Percentiles rank a stretch among this genome's conserved stretches.
phyloP scores from a whole-genome alignment of 345 rosid genomes.

The Excoecaria agallocha region DNA sequence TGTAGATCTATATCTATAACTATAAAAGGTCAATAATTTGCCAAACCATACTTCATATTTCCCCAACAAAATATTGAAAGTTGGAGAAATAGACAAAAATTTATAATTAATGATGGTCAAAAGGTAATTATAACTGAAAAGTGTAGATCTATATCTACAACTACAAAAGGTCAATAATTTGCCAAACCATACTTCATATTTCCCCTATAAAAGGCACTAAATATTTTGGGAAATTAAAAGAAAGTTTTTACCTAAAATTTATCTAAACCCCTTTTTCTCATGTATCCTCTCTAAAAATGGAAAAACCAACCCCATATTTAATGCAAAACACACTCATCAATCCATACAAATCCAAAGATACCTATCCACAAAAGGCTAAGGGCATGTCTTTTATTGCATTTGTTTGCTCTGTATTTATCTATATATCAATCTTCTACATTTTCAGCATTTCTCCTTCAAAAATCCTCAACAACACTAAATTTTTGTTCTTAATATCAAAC shows the following conservation, averaged over 20 bases:
- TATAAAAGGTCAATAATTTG: too few relatives aligned
- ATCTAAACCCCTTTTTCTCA: background rate
- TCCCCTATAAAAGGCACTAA: too few relatives aligned
- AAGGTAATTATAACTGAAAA: too few relatives aligned
- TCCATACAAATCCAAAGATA: slow-evolving; percentile 17
- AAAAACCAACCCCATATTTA: slow-evolving; percentile 18
- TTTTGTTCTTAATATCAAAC: slow-evolving; percentile 71
- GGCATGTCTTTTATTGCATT: slow-evolving; percentile 38
- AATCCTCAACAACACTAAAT: slow-evolving; percentile 43
- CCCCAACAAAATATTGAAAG: too few relatives aligned
- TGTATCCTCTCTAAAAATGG: slow-evolving; percentile 14
- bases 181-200: too few relatives aligned
- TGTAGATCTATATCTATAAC: too few relatives aligned
- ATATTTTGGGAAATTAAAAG: too few relatives aligned
- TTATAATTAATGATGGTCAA: too few relatives aligned
- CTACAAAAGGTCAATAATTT: too few relatives aligned
- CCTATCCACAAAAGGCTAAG: slow-evolving; percentile 22
- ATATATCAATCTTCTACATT: slow-evolving; percentile 43
- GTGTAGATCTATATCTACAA: too few relatives aligned
- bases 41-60: too few relatives aligned
- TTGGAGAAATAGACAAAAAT: too few relatives aligned
- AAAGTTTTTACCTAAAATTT: background rate
- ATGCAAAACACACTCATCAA: slow-evolving; percentile 15
- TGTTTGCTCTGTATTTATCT: slow-evolving; percentile 39
- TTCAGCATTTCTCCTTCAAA: slow-evolving; percentile 53